These are phyloP conservation scores for Colletotrichum filicis DNA, from an alignment of 2,329 filamentous ascomycete genomes.

Conservation along the genomic window DNA sequence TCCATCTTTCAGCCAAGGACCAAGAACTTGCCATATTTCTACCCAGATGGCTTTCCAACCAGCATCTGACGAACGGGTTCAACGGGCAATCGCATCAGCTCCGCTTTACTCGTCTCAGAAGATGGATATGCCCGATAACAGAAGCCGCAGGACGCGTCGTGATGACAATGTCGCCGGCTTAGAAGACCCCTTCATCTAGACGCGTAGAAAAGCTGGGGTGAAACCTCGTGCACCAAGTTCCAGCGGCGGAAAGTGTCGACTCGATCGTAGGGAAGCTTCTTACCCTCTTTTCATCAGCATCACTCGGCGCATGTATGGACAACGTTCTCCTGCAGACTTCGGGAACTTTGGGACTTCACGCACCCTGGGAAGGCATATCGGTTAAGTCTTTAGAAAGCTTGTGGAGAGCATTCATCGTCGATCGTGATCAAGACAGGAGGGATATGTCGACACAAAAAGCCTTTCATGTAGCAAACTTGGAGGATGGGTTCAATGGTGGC, in stretches of 20 bases:
- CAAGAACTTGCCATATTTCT: conserved; percentile 10
- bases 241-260: not conserved
- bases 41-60: conserved; percentile 24
- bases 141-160: not conserved
- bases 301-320: conserved; percentile 21
- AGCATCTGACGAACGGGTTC: not conserved
- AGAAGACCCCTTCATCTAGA: conserved; percentile 32
- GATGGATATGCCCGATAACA: not conserved
- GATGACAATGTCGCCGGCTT: conserved; percentile 18
- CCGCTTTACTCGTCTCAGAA: conserved; percentile 22
- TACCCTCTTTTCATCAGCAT: conserved; percentile 26
- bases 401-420: conserved; percentile 22
- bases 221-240: not conserved
- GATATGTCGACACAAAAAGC: conserved; percentile 10
- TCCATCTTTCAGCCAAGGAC: conserved; percentile 8
- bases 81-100: conserved; percentile 23
- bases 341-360: not conserved
- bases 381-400: conserved; percentile 17
- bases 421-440: not conserved
- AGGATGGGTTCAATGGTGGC: conserved; percentile 32
- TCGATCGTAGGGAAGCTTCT: not conserved
- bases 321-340: conserved; percentile 5
- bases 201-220: not conserved
- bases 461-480: conserved; percentile 15
- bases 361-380: not conserved